Conservation (phyloP, 805 yeast genomes). For the Tetrapisispora arboricola region DNA sequence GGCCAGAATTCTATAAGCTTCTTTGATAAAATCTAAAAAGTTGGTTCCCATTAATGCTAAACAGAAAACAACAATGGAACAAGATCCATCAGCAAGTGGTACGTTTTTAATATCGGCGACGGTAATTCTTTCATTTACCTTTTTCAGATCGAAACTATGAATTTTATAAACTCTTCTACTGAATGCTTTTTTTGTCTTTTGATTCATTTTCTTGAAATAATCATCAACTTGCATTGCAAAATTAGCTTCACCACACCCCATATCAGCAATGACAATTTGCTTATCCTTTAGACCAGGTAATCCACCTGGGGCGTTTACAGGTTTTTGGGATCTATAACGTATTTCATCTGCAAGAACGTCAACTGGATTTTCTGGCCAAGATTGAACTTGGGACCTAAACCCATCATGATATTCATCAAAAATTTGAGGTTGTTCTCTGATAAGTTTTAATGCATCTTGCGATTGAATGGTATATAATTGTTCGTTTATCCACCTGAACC, state of each 20-base stretch:
- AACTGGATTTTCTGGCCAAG: conserved; percentile 99
- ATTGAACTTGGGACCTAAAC: conserved; percentile 84
- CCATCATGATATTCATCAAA: conserved; percentile 95
- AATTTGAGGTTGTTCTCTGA: conserved; percentile 72
- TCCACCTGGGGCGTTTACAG: conserved; percentile 94
- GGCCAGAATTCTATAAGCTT: conserved; percentile 76
- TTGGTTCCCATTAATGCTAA: conserved; percentile 96
- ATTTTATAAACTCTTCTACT: conserved; percentile 47
- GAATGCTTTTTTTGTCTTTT: conserved; percentile 24
- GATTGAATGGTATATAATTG: conserved; percentile 86
- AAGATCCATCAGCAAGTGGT: conserved; percentile 70
- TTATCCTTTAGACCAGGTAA: conserved; percentile 57
- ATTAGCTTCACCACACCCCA: conserved; percentile 99
- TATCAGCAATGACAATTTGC: conserved; percentile 79
- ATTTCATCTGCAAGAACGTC: conserved; percentile 73
- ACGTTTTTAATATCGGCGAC: conserved; percentile 95
- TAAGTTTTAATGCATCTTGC: conserved; percentile 59
- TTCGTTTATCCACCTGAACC: conserved; percentile 97
- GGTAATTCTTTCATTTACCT: conserved; percentile 79
- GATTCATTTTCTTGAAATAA: conserved; percentile 32
- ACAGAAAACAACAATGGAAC: conserved; percentile 86
- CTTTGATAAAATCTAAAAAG: conserved; percentile 81
- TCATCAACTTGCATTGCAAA: conserved; percentile 57
- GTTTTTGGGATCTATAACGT: conserved; percentile 44
- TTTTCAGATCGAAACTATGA: conserved; percentile 85